Conservation (phyloP, 2,329 filamentous ascomycete species). For the Onygenales sp. region DNA sequence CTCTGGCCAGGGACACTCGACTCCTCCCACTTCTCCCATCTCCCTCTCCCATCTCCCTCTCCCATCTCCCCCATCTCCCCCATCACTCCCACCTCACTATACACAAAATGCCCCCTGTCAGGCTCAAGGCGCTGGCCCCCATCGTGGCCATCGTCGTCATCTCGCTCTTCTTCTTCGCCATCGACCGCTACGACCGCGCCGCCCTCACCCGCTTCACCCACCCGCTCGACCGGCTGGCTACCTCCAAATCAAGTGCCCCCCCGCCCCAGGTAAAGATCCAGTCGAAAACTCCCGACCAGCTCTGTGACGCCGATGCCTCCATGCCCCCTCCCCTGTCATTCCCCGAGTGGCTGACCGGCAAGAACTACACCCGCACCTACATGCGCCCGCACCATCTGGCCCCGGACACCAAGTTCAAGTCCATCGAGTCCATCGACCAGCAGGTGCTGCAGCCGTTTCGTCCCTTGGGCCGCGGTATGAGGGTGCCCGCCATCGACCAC, state of each 20-base stretch:
- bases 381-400: constrained; percentile 29
- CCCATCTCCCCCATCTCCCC: not conserved
- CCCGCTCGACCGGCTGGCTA: constrained; percentile 21
- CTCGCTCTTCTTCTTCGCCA: constrained; percentile 31
- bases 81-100: not conserved
- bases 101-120: constrained; percentile 17
- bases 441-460: constrained; percentile 30
- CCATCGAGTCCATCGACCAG: constrained; percentile 28
- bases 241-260: constrained; percentile 1
- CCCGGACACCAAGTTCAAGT: constrained; percentile 28
- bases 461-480: constrained; percentile 29
- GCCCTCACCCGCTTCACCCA: constrained; percentile 28
- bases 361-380: constrained; percentile 36
- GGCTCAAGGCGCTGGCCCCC: constrained; percentile 30
- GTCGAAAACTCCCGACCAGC: constrained; percentile 11
- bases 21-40: not conserved
- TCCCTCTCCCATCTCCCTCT: not conserved
- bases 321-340: constrained; percentile 27
- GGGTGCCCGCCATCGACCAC: constrained; percentile 24
- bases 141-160: constrained; percentile 29
- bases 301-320: constrained; percentile 27
- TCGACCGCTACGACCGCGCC: constrained; percentile 30
- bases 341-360: constrained; percentile 33
- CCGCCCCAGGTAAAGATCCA: constrained; percentile 17
- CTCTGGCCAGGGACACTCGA: not conserved